Conservation (phyloP, 1,284 basidiomycete species). For the Irpex rosettiformis region DNA sequence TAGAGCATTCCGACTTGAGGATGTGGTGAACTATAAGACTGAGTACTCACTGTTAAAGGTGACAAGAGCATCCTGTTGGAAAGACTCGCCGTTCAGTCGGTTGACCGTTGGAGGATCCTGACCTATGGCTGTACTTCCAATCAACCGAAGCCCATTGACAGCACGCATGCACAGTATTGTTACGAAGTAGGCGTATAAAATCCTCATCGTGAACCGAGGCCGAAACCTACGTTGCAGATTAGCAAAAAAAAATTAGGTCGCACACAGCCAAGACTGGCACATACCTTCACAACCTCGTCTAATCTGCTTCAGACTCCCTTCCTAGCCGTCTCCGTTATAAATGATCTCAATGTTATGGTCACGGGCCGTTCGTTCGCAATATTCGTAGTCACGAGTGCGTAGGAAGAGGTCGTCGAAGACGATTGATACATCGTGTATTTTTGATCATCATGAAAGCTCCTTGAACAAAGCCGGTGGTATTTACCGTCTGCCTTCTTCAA, state of each 20-base stretch:
- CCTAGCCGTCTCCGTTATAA: background rate
- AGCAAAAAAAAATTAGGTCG: no score
- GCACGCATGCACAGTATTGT: background rate
- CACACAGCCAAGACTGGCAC: background rate
- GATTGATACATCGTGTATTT: background rate
- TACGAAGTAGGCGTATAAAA: background rate
- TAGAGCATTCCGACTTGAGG: conserved; percentile 12
- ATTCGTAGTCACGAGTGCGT: background rate
- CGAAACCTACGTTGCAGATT: no score
- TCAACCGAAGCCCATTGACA: conserved; percentile 16
- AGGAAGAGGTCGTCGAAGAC: background rate
- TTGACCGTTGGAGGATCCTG: conserved; percentile 37
- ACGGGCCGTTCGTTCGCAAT: background rate
- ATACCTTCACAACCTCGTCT: background rate
- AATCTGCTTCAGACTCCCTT: background rate
- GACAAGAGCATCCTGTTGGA: conserved; percentile 39
- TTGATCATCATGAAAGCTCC: background rate
- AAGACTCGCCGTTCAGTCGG: conserved; percentile 41
- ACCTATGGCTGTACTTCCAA: conserved; percentile 30
- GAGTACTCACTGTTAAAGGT: conserved; percentile 31
- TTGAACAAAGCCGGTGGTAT: background rate
- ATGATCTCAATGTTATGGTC: background rate
- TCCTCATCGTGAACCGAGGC: background rate
- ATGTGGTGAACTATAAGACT: background rate
- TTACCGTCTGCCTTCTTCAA: background rate